phyloP scores from a whole-genome alignment of 139 green algal genomes.

The Nannochloris sp. region DNA sequence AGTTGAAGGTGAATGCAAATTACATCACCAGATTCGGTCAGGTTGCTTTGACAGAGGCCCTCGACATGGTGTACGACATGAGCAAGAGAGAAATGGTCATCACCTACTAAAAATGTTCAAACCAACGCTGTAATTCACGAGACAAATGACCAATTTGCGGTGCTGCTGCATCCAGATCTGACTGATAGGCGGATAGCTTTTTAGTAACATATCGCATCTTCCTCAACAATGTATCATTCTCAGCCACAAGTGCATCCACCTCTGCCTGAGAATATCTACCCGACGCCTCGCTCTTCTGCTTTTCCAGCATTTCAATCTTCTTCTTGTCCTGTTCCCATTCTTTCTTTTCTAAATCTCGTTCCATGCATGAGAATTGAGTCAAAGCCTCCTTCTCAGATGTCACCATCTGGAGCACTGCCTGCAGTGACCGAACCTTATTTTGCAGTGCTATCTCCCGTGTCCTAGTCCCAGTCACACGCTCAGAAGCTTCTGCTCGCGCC shows the following conservation, averaged over 20 bases:
- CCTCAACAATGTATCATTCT: conserved; percentile 2
- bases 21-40: conserved; percentile 92
- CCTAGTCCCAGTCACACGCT: too few species aligned
- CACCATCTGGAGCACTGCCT: background rate
- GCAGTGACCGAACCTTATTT: too few species aligned
- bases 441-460: too few species aligned
- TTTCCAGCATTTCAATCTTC: conserved; percentile 1
- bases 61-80: conserved; percentile 94
- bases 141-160: background rate
- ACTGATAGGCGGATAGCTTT: background rate
- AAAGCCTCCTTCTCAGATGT: background rate
- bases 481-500: too few species aligned
- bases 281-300: background rate
- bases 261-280: background rate
- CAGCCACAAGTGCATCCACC: background rate
- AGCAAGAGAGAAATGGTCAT: conserved; percentile 46
- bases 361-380: background rate
- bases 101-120: background rate
- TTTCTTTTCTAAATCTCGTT: background rate
- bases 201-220: conserved; percentile 1
- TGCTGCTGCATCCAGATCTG: background rate
- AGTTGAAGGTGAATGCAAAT: conserved; percentile 85
- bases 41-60: conserved; percentile 83
- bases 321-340: background rate
- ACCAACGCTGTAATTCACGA: background rate